Evolutionary conservation across 2,329 filamentous ascomycete genomes (phyloP).

Genomic region (Cladosporium cucumerinum): DNA sequence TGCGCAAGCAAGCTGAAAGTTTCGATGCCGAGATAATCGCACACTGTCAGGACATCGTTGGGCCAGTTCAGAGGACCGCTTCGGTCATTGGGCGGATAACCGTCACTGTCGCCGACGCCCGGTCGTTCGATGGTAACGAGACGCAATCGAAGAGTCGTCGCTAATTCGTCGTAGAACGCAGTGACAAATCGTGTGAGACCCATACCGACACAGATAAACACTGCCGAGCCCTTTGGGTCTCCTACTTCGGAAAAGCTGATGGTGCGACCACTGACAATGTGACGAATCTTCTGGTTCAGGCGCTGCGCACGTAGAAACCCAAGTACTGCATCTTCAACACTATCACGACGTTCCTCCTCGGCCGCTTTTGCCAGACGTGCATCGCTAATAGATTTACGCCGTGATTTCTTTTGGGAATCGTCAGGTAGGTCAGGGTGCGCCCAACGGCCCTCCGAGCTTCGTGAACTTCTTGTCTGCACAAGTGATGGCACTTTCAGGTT

Average conservation of each 20-base stretch:
- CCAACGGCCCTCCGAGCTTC: not conserved
- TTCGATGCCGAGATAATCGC: constrained; percentile 83
- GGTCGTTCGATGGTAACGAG: constrained; percentile 92
- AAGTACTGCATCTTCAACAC: constrained; percentile 82
- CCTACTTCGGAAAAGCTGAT: constrained; percentile 98
- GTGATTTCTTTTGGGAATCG: constrained; percentile 27
- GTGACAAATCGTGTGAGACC: constrained; percentile 93
- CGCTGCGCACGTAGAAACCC: constrained; percentile 79
- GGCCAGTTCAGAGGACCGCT: constrained; percentile 87
- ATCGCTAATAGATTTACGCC: constrained; percentile 35
- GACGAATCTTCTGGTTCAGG: constrained; percentile 80
- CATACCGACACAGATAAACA: constrained; percentile 98
- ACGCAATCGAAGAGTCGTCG: constrained; percentile 78
- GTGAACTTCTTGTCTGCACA: not conserved
- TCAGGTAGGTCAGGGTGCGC: constrained; percentile 28
- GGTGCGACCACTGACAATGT: constrained; percentile 78
- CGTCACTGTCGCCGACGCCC: constrained; percentile 86
- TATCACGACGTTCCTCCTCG: constrained; percentile 71
- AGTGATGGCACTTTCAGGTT: not conserved
- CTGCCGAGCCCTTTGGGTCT: constrained; percentile 82
- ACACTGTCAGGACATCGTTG: constrained; percentile 89
- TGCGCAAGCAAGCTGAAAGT: constrained; percentile 96
- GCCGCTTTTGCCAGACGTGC: constrained; percentile 47
- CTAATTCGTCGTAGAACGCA: constrained; percentile 95
- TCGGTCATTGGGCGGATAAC: constrained; percentile 75